Evolutionary conservation across 495 filamentous ascomycete genomes (phyloP).

Genomic region (Penicillium parvum): DNA sequence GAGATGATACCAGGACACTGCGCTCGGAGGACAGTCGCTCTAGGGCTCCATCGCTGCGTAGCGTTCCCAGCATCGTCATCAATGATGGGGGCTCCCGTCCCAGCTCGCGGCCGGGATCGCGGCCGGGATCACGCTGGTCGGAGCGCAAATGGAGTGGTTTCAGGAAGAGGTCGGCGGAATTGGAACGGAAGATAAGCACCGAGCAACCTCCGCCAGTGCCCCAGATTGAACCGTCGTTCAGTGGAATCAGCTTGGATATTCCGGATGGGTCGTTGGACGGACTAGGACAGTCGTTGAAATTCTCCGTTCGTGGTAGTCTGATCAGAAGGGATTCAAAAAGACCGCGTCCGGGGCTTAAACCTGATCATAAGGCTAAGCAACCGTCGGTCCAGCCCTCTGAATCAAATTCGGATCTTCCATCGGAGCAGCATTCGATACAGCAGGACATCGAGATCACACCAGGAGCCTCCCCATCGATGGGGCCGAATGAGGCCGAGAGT

Average conservation of each 20-base stretch:
- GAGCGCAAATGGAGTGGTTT: conserved; percentile 42
- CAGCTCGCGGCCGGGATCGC: conserved; percentile 31
- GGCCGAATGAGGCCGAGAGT: conserved; percentile 15
- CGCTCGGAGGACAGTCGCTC: conserved; percentile 13
- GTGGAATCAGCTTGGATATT: conserved; percentile 53
- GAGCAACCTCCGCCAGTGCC: conserved; percentile 34
- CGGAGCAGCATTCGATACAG: conserved; percentile 3
- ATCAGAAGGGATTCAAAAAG: conserved; percentile 27
- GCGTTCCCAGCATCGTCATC: conserved; percentile 42
- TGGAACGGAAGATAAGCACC: conserved; percentile 26
- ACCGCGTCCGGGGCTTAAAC: conserved; percentile 15
- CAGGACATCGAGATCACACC: conserved; percentile 4
- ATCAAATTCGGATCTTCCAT: neutral
- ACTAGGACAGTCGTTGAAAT: conserved; percentile 50
- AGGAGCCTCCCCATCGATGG: conserved; percentile 3
- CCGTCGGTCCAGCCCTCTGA: conserved; percentile 2
- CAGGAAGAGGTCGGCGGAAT: conserved; percentile 35
- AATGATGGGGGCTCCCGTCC: conserved; percentile 35
- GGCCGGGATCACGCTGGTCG: conserved; percentile 41
- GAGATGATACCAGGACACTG: conserved; percentile 12
- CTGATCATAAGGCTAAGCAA: conserved; percentile 12
- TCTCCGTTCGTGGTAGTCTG: conserved; percentile 54
- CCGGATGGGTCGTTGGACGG: conserved; percentile 51
- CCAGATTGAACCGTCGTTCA: conserved; percentile 41
- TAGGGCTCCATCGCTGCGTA: conserved; percentile 29